A percentile compares a stretch with the other conserved stretches of the same genome.
These are phyloP conservation scores for Crithidia expoeki DNA, from an alignment of 208 protist genomes.

Conservation along the genomic window DNA sequence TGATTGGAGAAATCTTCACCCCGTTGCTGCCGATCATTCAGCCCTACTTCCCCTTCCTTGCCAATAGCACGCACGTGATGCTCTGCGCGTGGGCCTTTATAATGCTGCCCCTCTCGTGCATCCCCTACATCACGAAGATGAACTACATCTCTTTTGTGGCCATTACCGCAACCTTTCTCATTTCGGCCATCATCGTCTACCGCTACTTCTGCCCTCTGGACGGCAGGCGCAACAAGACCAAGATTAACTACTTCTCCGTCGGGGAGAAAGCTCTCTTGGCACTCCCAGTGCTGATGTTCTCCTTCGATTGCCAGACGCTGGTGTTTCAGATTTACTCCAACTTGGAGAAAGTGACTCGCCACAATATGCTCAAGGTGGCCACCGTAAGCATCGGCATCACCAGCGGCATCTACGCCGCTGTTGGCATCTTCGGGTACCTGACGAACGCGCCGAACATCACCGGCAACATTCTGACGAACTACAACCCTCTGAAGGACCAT, in stretches of 20 bases:
- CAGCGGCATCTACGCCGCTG: constrained; percentile 50
- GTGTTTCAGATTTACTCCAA: constrained; percentile 78
- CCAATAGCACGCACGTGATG: constrained; percentile 49
- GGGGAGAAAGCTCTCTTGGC: constrained; percentile 49
- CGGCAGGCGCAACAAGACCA: constrained; percentile 15
- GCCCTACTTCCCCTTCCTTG: constrained; percentile 52
- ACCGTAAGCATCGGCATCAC: constrained; percentile 51
- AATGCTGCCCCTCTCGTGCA: constrained; percentile 72
- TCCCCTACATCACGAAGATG: constrained; percentile 58
- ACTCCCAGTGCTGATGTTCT: constrained; percentile 84
- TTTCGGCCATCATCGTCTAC: constrained; percentile 65
- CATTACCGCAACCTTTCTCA: constrained; percentile 66
- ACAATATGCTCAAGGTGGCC: constrained; percentile 64
- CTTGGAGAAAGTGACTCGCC: constrained; percentile 53
- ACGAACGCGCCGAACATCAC: constrained; percentile 52
- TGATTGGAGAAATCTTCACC: constrained; percentile 71
- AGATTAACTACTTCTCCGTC: constrained; percentile 34
- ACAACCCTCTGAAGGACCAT: constrained; percentile 58
- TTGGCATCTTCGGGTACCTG: constrained; percentile 81
- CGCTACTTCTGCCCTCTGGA: constrained; percentile 59
- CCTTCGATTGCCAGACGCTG: constrained; percentile 84
- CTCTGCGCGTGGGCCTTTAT: constrained; percentile 61
- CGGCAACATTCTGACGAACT: constrained; percentile 82
- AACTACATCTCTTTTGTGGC: constrained; percentile 63
- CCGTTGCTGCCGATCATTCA: constrained; percentile 56